Evolutionary conservation across 306 rosid genomes (phyloP).

Genomic region (Purshia tridentata): DNA sequence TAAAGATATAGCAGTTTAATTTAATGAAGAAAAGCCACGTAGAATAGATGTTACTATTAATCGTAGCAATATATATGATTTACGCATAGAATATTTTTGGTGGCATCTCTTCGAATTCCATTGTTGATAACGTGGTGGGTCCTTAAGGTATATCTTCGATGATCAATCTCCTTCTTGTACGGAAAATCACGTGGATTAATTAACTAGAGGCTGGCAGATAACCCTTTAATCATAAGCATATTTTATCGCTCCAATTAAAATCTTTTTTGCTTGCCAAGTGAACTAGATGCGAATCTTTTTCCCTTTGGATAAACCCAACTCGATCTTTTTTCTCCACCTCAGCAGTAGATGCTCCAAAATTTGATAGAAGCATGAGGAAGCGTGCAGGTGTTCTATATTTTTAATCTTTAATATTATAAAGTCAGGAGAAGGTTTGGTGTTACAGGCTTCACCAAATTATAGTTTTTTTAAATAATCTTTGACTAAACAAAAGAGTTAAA

Average conservation of each 20-base stretch:
- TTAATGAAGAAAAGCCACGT: too few relatives aligned
- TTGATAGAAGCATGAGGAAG: not conserved
- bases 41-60: too few relatives aligned
- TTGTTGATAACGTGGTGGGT: not conserved
- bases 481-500: too few relatives aligned
- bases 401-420: too few relatives aligned
- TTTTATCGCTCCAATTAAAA: not conserved
- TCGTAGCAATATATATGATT: too few relatives aligned
- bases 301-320: not conserved
- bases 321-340: constrained; percentile 1
- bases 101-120: too few relatives aligned
- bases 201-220: not conserved
- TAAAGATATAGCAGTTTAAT: too few relatives aligned
- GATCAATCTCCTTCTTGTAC: not conserved
- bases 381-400: not conserved
- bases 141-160: constrained; percentile 4
- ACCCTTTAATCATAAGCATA: not conserved
- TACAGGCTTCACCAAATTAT: too few relatives aligned
- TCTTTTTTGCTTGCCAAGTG: not conserved
- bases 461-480: too few relatives aligned
- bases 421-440: too few relatives aligned
- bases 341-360: constrained; percentile 1
- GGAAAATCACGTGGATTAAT: not conserved
- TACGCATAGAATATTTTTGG: too few relatives aligned
- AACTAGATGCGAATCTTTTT: not conserved